Base-by-base conservation (phyloP, 257 asterid species). In the Ilex aquifolium region DNA sequence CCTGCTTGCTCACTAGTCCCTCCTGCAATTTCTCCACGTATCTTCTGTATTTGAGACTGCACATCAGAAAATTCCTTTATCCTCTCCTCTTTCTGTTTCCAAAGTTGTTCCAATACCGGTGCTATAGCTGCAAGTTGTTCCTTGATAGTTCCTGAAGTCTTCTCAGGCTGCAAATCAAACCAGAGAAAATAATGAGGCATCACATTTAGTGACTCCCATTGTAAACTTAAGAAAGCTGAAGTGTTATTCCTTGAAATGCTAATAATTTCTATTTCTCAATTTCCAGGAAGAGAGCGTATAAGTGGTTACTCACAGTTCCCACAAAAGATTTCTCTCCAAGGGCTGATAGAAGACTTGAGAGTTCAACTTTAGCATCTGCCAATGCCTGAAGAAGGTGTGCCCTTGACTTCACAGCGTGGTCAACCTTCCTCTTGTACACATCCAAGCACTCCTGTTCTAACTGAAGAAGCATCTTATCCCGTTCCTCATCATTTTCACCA, bases 41-140 rank as follows among this genome's bases (percentile, higher is more conserved):
- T 86, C 79, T 80, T 85, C 65, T 80, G 95, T 68, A 93, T 93
- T 69, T 90, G 99, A 63, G 80, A 87, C 71, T 84, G 99, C 63
- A 93, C 97, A 64, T 93, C 95, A 61, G 82, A 76, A 71, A 93
- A 90, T 66, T 93, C 96, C 50, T 80, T 80, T 62, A 84, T 77
- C 77, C 90, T 83, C 69, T 88, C 96, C 61, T 93, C 96, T 73
- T 93, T 93, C 74, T 84, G 88, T 62, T 80, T 67, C 95, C 94
- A 85, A 57, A 87, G 80, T 62, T 90, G 86, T 65, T 93, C 96
- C 79, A 90, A 65, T 29, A 86, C 81, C 12, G 97, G 99, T 62
- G 95, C 94, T 69, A 90, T 85, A 65, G 90, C 95, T 64, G 76
- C 93, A 59, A 94, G 95, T 74, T 94, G 99, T 72, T 94, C 97